Conservation (phyloP, 2,329 filamentous ascomycete species). For the Fusarium sp. region DNA sequence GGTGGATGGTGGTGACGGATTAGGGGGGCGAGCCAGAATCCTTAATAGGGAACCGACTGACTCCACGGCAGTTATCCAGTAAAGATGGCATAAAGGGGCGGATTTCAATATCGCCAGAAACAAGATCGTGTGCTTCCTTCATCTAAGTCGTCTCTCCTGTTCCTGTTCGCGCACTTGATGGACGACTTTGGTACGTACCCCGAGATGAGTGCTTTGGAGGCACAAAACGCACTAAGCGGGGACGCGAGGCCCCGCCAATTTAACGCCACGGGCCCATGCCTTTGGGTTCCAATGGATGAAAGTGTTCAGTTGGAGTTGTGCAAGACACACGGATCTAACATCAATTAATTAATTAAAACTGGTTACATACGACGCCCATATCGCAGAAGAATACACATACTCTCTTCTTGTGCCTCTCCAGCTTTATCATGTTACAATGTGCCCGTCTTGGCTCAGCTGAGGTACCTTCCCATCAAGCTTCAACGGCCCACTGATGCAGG, state of each 20-base stretch:
- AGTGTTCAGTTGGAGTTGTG: not conserved
- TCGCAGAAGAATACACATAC: not conserved
- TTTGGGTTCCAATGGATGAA: slow-evolving; percentile 15
- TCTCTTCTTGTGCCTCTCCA: not conserved
- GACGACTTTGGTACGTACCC: not conserved
- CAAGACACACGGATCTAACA: not conserved
- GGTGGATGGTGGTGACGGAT: not conserved
- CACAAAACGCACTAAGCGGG: slow-evolving; percentile 33
- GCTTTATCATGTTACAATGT: not conserved
- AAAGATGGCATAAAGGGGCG: not conserved
- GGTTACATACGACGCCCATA: not conserved
- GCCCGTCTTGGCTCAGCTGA: not conserved
- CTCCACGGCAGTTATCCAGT: slow-evolving; percentile 7
- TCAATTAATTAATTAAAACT: not conserved
- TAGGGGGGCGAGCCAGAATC: slow-evolving; percentile 28
- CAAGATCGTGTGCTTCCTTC: not conserved
- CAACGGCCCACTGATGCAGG: slow-evolving; percentile 38
- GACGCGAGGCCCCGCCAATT: slow-evolving; percentile 35
- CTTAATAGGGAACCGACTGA: slow-evolving; percentile 15
- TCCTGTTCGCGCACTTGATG: not conserved
- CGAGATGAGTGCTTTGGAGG: slow-evolving; percentile 5
- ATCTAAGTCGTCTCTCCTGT: not conserved
- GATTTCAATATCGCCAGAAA: not conserved
- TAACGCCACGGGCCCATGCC: slow-evolving; percentile 31
- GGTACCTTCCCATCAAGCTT: not conserved